Evolutionary conservation across 139 green algal genomes (phyloP), one percentile per base, ranked within the genome.

Genomic region (Micractinium conductrix): DNA sequence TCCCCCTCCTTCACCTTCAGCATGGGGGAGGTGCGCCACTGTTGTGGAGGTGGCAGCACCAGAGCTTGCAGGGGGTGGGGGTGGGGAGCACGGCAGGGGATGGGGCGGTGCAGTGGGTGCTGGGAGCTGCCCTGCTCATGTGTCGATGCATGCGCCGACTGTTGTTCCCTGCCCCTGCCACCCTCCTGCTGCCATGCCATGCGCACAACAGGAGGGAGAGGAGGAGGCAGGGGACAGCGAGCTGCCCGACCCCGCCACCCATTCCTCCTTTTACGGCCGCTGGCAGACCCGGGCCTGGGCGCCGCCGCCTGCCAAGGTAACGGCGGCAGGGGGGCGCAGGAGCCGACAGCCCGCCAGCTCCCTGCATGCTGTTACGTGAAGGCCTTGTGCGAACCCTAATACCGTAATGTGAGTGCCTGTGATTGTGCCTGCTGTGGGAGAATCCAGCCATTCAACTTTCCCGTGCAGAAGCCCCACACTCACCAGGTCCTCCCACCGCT

Each of bases 221-320:
- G 80, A 80, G 5, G 85, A 71, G 22, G 68, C 50, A 24, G 73
- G 28, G 0, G 58, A 71, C 28, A 58, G 58, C 26, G 76, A 53
- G 38, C 12, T 37, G 38, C 50, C 30, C 9, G 74, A 78, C 65
- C 33, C 43, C 58, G n/a, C 60, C 16, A 22, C 30, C 42, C 33
- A 86, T 30, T 74, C 74, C 26, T 21, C 17, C 16, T 81, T 97
- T 84, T 98, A 97, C 78, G 95, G 94, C 48, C n/a, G 83, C 28
- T 98, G 95, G 95, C 95, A 98, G 91, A 97, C 94, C 4, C 68
- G 87, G 30, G 63, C 63, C 8, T 95, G 88, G 90, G 58, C 48
- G 44, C 81, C 91, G 14, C 88, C 91, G 9, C 70, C 80, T 7
- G 95, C 94, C 22, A 55, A 62, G 48, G n/a, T n/a, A n/a, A n/a